Percentiles rank a stretch among this genome's conserved stretches.
These are phyloP conservation scores for Lignosus rhinocerotis DNA, from an alignment of 1,284 basidiomycete genomes.

Conservation along the genomic window DNA sequence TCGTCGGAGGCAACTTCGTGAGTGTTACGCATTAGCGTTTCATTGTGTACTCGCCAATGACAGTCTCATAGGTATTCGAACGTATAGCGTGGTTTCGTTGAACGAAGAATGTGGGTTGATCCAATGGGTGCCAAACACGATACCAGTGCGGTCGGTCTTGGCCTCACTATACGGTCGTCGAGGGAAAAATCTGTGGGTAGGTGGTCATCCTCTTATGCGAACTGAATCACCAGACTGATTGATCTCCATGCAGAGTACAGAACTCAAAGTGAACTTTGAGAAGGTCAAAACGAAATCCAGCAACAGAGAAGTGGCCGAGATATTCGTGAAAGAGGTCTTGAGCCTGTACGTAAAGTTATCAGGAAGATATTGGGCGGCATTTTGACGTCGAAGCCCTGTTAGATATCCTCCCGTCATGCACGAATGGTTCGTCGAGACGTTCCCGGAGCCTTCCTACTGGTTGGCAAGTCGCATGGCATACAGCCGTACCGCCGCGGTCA, in stretches of 20 bases:
- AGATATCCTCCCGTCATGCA: constrained; percentile 90
- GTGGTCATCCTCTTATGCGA: constrained; percentile 25
- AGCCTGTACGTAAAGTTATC: constrained; percentile 46
- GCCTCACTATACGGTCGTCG: constrained; percentile 71
- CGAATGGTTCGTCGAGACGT: constrained; percentile 97
- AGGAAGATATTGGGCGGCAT: background rate
- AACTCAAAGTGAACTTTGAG: constrained; percentile 57
- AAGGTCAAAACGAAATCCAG: constrained; percentile 51
- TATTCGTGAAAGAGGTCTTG: constrained; percentile 68
- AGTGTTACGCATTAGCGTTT: constrained; percentile 32
- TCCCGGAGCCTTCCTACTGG: constrained; percentile 97
- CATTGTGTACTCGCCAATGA: background rate
- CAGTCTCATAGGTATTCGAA: constrained; percentile 76
- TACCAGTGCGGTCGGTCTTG: constrained; percentile 82
- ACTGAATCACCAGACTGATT: constrained; percentile 4
- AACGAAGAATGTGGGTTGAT: constrained; percentile 98
- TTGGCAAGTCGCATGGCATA: constrained; percentile 86
- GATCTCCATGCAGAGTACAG: constrained; percentile 34
- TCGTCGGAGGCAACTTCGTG: constrained; percentile 84
- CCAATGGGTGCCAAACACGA: constrained; percentile 98
- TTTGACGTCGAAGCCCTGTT: background rate
- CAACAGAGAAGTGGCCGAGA: constrained; percentile 53
- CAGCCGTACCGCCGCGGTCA: constrained; percentile 91
- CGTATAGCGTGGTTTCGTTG: constrained; percentile 94
- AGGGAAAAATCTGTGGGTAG: constrained; percentile 65